Evolutionary conservation across 768 basidiomycete genomes (phyloP).

Genomic region (Guyanaporus albipodus): DNA sequence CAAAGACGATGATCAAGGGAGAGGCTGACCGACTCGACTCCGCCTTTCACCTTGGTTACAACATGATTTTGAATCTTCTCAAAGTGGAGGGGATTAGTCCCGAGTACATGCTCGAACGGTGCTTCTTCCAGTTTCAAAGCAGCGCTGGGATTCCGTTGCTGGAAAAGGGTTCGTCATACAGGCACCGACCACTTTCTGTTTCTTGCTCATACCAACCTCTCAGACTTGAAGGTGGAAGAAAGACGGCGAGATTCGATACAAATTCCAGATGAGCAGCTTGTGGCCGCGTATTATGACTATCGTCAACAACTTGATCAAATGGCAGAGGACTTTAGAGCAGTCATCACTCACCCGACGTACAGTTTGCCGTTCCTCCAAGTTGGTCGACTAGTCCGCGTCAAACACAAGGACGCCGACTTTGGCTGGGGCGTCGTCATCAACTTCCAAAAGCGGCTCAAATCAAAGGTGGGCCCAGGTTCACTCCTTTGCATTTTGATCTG

Average conservation of each 20-base stretch:
- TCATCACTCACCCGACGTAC: constrained; percentile 94
- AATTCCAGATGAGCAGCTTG: constrained; percentile 80
- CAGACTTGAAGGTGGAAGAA: constrained; percentile 78
- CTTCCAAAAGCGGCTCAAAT: constrained; percentile 81
- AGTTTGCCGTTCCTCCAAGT: constrained; percentile 90
- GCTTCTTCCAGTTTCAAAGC: constrained; percentile 99
- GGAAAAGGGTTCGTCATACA: constrained; percentile 62
- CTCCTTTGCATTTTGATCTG: not conserved
- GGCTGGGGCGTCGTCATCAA: constrained; percentile 97
- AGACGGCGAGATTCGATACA: constrained; percentile 54
- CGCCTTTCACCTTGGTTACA: constrained; percentile 97
- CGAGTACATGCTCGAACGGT: constrained; percentile 95
- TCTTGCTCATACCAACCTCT: constrained; percentile 6
- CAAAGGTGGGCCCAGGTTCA: constrained; percentile 51
- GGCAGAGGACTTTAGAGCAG: constrained; percentile 81
- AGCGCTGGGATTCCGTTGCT: constrained; percentile 82
- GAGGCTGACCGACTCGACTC: constrained; percentile 96
- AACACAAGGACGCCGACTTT: constrained; percentile 83
- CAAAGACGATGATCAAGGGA: constrained; percentile 97
- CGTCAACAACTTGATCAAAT: constrained; percentile 93
- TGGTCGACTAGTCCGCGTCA: constrained; percentile 89
- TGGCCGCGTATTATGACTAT: constrained; percentile 88
- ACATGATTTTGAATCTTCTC: constrained; percentile 98
- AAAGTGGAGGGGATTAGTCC: constrained; percentile 98
- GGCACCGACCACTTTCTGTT: not conserved